Conservation (phyloP, 106 monocot genomes). For the Allium cepa region DNA sequence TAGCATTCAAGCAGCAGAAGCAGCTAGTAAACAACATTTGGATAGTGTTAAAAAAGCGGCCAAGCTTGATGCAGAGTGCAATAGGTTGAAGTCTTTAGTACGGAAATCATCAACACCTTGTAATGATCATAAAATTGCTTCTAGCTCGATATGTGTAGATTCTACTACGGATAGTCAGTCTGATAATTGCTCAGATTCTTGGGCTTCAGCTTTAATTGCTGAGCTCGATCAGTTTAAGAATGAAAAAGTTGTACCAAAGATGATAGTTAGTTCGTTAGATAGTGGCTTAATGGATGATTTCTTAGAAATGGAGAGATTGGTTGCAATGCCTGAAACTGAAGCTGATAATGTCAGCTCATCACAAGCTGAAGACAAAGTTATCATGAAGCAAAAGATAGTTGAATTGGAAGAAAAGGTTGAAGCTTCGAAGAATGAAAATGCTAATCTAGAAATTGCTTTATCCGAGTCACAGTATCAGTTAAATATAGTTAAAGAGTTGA, state of each 20-base stretch:
- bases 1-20: slow-evolving; percentile 64
- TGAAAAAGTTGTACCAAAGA: slow-evolving; percentile 18
- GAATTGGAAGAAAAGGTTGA: slow-evolving; percentile 46
- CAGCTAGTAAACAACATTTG: slow-evolving; percentile 72
- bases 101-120: slow-evolving; percentile 21
- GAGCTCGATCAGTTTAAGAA: slow-evolving; percentile 78
- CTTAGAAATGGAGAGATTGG: slow-evolving; percentile 89
- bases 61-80: slow-evolving; percentile 84
- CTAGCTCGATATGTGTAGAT: slow-evolving; percentile 25
- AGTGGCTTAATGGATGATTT: slow-evolving; percentile 92
- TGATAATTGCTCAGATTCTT: slow-evolving; percentile 53
- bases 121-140: slow-evolving; percentile 29
- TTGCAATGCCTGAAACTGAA: slow-evolving; percentile 26
- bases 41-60: slow-evolving; percentile 73
- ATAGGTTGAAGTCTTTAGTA: slow-evolving; percentile 27
- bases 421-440: slow-evolving; percentile 51
- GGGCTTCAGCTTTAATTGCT: slow-evolving; percentile 64
- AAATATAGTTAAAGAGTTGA: slow-evolving; percentile 24
- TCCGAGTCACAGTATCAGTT: slow-evolving; percentile 30
- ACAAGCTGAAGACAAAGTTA: slow-evolving; percentile 21
- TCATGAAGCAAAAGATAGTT: slow-evolving; percentile 8
- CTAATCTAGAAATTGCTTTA: slow-evolving; percentile 33
- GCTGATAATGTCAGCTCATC: slow-evolving; percentile 5
- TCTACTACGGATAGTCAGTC: slow-evolving; percentile 60
- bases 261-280: slow-evolving; percentile 24